Percentiles rank a stretch among this genome's conserved stretches.
phyloP scores from a whole-genome alignment of 2,329 filamentous ascomycete species.

The Lachnellula occidentalis region DNA sequence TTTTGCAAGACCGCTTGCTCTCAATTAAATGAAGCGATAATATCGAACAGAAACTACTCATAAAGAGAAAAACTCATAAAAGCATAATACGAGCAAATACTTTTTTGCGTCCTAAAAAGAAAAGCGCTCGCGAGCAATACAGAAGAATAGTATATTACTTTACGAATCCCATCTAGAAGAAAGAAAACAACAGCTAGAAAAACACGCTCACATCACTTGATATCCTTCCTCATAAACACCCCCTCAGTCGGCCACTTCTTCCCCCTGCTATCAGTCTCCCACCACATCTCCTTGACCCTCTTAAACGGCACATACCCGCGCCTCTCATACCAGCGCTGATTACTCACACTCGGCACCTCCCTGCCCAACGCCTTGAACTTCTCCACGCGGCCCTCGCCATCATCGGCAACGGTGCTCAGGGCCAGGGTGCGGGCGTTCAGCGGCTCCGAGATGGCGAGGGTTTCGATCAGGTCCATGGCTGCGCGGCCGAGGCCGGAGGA shows the following conservation, averaged over 20 bases:
- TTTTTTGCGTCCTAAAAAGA: too few relatives aligned
- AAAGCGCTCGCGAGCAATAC: too few relatives aligned
- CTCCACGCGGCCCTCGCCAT: constrained; percentile 8
- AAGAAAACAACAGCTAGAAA: too few relatives aligned
- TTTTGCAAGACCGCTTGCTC: too few relatives aligned
- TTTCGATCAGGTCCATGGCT: constrained; percentile 24
- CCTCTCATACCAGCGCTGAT: constrained; percentile 23
- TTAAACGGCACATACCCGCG: constrained; percentile 23
- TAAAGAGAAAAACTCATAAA: too few relatives aligned
- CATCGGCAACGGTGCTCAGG: constrained; percentile 13
- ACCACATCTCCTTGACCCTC: constrained; percentile 12
- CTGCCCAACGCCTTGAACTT: constrained; percentile 9
- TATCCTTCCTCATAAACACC: constrained; percentile 24
- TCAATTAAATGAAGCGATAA: too few relatives aligned
- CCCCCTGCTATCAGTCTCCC: constrained; percentile 13
- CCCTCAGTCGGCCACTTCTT: constrained; percentile 14
- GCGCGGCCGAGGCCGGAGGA: constrained; percentile 19
- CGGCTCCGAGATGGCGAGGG: constrained; percentile 13
- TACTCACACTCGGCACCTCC: constrained; percentile 6
- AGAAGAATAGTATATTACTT: too few relatives aligned
- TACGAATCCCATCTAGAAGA: too few relatives aligned
- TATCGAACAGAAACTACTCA: too few relatives aligned
- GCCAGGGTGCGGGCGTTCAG: constrained; percentile 19
- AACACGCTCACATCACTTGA: constrained; percentile 1
- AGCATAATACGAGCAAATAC: too few relatives aligned